A percentile compares a stretch with the other conserved stretches of the same genome.
phyloP scores from a whole-genome alignment of 495 filamentous ascomycete genomes.

The Delitschia confertaspora region DNA sequence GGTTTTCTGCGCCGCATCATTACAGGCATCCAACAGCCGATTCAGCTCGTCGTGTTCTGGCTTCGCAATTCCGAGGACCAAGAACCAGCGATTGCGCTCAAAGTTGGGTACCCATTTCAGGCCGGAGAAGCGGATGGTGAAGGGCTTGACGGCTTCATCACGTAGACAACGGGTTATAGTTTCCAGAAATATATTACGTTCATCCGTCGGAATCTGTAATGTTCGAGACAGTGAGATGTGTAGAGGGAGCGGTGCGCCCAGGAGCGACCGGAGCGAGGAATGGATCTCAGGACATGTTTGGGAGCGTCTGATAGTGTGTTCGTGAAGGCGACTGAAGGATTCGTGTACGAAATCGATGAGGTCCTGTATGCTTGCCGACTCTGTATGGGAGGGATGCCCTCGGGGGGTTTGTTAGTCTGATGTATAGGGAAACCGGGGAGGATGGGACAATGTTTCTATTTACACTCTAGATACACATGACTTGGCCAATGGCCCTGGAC shows the following conservation, averaged over 20 bases:
- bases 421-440: not conserved
- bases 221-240: conserved; percentile 85
- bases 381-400: conserved; percentile 61
- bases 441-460: conserved; percentile 28
- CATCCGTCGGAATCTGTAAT: conserved; percentile 53
- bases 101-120: conserved; percentile 64
- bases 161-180: conserved; percentile 35
- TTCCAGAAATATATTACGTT: conserved; percentile 55
- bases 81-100: conserved; percentile 75
- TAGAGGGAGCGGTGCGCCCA: conserved; percentile 69
- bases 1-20: conserved; percentile 49
- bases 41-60: conserved; percentile 50
- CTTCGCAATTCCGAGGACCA: conserved; percentile 56
- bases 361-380: conserved; percentile 45
- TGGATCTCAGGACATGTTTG: conserved; percentile 34
- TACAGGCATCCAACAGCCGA: conserved; percentile 54
- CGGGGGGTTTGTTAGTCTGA: conserved; percentile 34
- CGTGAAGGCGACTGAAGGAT: conserved; percentile 1
- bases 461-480: conserved; percentile 90
- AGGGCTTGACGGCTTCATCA: conserved; percentile 42
- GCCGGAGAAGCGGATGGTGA: conserved; percentile 39
- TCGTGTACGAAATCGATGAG: conserved; percentile 41
- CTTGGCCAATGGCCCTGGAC: conserved; percentile 86
- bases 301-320: conserved; percentile 3
- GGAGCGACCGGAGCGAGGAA: conserved; percentile 63